Base-by-base conservation (phyloP, 179 eudicot genomes). In the Camellia oleifera region DNA sequence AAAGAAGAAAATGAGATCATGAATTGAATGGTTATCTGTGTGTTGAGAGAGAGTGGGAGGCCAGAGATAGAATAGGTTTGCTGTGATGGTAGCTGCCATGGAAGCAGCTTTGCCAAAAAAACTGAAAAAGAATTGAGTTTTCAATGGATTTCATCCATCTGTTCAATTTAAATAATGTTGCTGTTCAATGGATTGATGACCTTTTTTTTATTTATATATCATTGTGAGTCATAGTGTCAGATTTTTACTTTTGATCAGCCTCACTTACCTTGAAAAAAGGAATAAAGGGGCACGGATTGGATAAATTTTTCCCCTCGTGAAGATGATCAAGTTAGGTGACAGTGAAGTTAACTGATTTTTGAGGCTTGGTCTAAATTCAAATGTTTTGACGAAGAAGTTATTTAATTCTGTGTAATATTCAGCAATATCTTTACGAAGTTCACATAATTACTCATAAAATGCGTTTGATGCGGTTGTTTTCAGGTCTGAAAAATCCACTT, bases 401-500 rank as follows among this genome's bases (percentile, higher is more conserved):
- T 20, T 64, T 64, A 23, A 2, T 8, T 20, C 42, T 26, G 4
- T 61, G 65, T 61, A 52, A 20, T 72, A 20, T 14, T 52, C 40
- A 32, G 44, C 20, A 18, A 4, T 53, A 53, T 14, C 23, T 52
- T 4, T 4, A 15, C 32, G 15, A 53, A 56, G 68, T 48, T 3
- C 9, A 60, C 26, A 10, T 62, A 32, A 48, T 63, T 8, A 53
- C 78, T 67, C 26, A 32, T 40, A 62, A 70, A 40, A 54, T 77
- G 4, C 75, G 20, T 82, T 23, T 18, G 26, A 65, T 78, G 17
- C 70, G 64, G 69, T 70, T 23, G 1, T 69, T 67, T 73, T 50
- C 88, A 96, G 99, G 99, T 83, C 79, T 96, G 83, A 90, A 92
- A 89, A 92, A 96, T 87, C 99, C 99, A 60, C 91, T 96, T 81